These are phyloP conservation scores for Periconia macrospinosa DNA, from an alignment of 2,329 filamentous ascomycete genomes.

Conservation along the genomic window DNA sequence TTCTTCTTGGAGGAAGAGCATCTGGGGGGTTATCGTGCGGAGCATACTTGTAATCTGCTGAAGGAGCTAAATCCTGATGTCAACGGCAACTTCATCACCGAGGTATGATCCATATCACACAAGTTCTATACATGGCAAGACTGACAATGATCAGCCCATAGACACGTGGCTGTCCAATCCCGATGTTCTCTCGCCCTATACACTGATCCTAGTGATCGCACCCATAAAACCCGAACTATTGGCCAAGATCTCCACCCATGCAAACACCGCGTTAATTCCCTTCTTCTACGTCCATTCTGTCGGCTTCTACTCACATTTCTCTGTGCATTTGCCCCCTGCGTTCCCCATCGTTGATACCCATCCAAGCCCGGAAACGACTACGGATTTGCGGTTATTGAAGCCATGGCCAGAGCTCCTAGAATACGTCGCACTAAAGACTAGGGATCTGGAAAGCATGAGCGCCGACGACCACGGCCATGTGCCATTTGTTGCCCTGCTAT, in stretches of 20 bases:
- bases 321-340: conserved; percentile 72
- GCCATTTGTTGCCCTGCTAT: conserved; percentile 79
- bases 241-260: conserved; percentile 52
- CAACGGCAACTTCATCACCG: conserved; percentile 67
- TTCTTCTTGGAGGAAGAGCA: conserved; percentile 88
- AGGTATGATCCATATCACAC: conserved; percentile 45
- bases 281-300: conserved; percentile 83
- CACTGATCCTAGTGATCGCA: conserved; percentile 63
- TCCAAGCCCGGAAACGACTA: conserved; percentile 80
- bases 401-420: conserved; percentile 82
- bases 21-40: conserved; percentile 75
- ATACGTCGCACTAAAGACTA: conserved; percentile 69
- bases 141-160: conserved; percentile 41
- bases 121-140: neutral
- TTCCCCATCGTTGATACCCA: conserved; percentile 97
- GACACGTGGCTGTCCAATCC: conserved; percentile 48
- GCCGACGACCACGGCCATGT: conserved; percentile 88
- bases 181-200: conserved; percentile 52
- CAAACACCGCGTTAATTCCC: conserved; percentile 65
- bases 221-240: conserved; percentile 60
- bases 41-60: conserved; percentile 75
- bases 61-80: conserved; percentile 93
- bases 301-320: conserved; percentile 90
- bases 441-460: conserved; percentile 68
- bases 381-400: conserved; percentile 78